These are phyloP conservation scores for Trichoderma sp. DNA, from an alignment of 2,329 filamentous ascomycete species.

Conservation along the genomic window DNA sequence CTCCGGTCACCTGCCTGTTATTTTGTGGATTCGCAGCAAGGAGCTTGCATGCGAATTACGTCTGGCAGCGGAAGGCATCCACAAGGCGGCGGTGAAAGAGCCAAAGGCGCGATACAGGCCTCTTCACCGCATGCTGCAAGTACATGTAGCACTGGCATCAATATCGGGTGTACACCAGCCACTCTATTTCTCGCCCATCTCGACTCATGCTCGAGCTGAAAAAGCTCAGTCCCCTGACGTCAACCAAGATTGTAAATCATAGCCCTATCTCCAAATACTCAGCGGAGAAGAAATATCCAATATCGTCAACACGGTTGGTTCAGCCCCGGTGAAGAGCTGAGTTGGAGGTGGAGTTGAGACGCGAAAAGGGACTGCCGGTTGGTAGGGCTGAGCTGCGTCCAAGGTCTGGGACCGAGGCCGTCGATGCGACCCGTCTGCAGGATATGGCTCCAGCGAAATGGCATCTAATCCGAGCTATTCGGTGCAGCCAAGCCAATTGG, in stretches of 20 bases:
- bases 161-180: neutral
- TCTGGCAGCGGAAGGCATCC: neutral
- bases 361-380: neutral
- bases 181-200: neutral
- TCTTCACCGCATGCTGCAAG: neutral
- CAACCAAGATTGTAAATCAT: neutral
- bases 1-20: conserved; percentile 1
- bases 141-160: too few relatives aligned
- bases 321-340: conserved; percentile 9
- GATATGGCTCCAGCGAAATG: neutral
- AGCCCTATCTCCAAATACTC: neutral
- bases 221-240: neutral
- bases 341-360: conserved; percentile 8
- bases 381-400: conserved; percentile 26
- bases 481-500: neutral
- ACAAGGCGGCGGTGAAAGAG: conserved; percentile 14
- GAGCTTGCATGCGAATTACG: neutral
- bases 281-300: neutral
- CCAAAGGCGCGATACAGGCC: neutral
- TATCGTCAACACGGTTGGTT: neutral
- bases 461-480: neutral
- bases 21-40: conserved; percentile 13
- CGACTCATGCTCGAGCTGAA: neutral
- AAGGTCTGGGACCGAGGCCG: conserved; percentile 1
- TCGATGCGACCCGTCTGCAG: conserved; percentile 13